These are phyloP conservation scores for Cordia subcordata DNA, from an alignment of 257 asterid genomes.

Conservation along the genomic window DNA sequence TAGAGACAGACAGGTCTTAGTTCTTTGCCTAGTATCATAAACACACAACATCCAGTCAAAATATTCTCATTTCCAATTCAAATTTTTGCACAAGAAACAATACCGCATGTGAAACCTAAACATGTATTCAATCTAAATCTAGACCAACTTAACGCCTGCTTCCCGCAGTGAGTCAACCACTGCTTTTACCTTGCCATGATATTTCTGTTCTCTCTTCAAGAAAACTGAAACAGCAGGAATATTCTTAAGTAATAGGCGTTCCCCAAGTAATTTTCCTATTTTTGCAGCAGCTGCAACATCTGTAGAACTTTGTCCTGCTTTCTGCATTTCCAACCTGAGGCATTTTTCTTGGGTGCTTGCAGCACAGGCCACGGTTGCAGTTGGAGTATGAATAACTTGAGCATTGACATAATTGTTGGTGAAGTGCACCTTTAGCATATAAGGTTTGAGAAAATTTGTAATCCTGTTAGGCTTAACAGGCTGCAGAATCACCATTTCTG, in stretches of 20 bases:
- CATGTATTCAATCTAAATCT: neutral
- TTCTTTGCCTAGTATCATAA: too few relatives aligned
- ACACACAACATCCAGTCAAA: too few relatives aligned
- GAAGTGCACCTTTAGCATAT: slow-evolving; percentile 73
- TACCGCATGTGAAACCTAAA: too few relatives aligned
- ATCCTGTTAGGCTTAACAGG: slow-evolving; percentile 61
- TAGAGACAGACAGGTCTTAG: too few relatives aligned
- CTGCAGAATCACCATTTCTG: slow-evolving; percentile 81
- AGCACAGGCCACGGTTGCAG: slow-evolving; percentile 90
- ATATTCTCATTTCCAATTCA: too few relatives aligned
- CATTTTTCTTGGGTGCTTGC: slow-evolving; percentile 92
- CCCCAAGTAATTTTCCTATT: slow-evolving; percentile 80
- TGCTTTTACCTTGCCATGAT: slow-evolving; percentile 90
- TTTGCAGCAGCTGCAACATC: slow-evolving; percentile 93
- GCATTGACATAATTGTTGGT: slow-evolving; percentile 71
- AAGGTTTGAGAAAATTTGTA: slow-evolving; percentile 71
- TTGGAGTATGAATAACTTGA: slow-evolving; percentile 82
- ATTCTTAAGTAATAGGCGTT: slow-evolving; percentile 48
- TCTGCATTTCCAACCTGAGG: slow-evolving; percentile 58
- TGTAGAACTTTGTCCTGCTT: slow-evolving; percentile 52
- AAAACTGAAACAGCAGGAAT: slow-evolving; percentile 77
- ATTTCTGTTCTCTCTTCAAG: slow-evolving; percentile 64
- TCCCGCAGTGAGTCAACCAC: slow-evolving; percentile 63
- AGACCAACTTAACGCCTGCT: slow-evolving; percentile 65
- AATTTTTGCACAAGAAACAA: too few relatives aligned